Percentiles rank a stretch among this genome's conserved stretches.
These are phyloP conservation scores for Scheffersomyces cryptocercus DNA, from an alignment of 1,139 yeast genomes.

Conservation along the genomic window DNA sequence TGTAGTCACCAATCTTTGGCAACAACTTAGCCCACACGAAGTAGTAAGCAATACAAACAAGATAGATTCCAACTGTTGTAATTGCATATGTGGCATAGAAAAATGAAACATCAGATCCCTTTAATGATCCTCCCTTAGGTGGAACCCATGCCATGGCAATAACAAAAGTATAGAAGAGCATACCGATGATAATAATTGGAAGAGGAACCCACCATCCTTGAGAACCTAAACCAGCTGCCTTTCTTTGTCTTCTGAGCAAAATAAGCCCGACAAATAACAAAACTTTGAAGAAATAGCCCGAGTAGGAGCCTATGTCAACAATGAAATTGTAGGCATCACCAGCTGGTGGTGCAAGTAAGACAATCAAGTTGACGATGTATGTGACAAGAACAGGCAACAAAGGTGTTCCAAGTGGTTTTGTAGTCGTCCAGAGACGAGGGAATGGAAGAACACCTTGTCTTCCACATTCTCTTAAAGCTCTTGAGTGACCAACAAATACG, in stretches of 20 bases:
- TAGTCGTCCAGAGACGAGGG: conserved; percentile 39
- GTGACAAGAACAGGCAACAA: conserved; percentile 37
- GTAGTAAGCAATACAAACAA: conserved; percentile 32
- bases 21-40: conserved; percentile 36
- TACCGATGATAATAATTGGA: conserved; percentile 27
- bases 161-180: conserved; percentile 35
- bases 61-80: conserved; percentile 30
- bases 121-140: conserved; percentile 31
- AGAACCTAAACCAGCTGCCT: conserved; percentile 33
- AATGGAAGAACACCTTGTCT: conserved; percentile 50
- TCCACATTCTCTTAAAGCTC: conserved; percentile 47
- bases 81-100: conserved; percentile 30
- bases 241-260: conserved; percentile 34
- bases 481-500: conserved; percentile 40
- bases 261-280: conserved; percentile 37
- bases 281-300: conserved; percentile 36
- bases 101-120: conserved; percentile 37
- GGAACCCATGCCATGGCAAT: conserved; percentile 43
- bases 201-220: conserved; percentile 33
- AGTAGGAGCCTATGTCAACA: conserved; percentile 33
- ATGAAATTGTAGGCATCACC: conserved; percentile 50
- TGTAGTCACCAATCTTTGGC: conserved; percentile 34
- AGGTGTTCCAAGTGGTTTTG: conserved; percentile 46
- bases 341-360: conserved; percentile 44
- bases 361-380: conserved; percentile 37